These are phyloP conservation scores for Lophium mytilinum DNA, from an alignment of 495 filamentous ascomycete genomes.

Conservation along the genomic window DNA sequence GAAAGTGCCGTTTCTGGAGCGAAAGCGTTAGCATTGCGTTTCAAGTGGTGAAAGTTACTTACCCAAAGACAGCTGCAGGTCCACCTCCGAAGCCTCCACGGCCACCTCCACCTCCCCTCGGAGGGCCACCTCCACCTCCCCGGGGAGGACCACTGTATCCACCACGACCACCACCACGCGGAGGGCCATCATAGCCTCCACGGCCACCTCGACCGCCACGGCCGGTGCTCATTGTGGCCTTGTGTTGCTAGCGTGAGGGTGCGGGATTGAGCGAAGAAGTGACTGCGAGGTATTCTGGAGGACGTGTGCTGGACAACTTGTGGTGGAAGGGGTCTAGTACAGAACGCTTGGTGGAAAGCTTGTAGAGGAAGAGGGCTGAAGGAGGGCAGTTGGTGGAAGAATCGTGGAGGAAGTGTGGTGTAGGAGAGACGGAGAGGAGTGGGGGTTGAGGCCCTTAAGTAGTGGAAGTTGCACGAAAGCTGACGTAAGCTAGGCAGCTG, in stretches of 20 bases:
- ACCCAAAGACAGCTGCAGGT: constrained; percentile 7
- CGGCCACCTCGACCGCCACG: constrained; percentile 3
- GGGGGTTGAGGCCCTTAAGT: too few relatives aligned
- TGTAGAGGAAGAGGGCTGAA: too few relatives aligned
- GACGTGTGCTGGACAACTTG: not conserved
- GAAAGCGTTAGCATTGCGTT: not conserved
- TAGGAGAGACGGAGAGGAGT: too few relatives aligned
- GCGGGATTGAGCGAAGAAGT: not conserved
- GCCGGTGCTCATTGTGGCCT: constrained; percentile 2
- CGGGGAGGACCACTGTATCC: constrained; percentile 7
- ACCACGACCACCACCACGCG: not conserved
- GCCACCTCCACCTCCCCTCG: not conserved
- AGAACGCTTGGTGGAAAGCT: too few relatives aligned
- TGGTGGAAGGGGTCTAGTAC: too few relatives aligned
- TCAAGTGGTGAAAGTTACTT: not conserved
- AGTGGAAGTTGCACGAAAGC: too few relatives aligned
- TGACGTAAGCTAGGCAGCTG: too few relatives aligned
- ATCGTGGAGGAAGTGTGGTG: too few relatives aligned
- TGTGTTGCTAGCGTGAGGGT: not conserved
- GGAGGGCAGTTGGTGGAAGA: too few relatives aligned
- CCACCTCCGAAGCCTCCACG: constrained; percentile 8
- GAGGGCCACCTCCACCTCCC: constrained; percentile 2
- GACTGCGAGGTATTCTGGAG: not conserved
- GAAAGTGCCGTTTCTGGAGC: constrained; percentile 12
- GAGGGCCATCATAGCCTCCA: not conserved